Evolutionary conservation across 2,329 filamentous ascomycete genomes (phyloP).

Genomic region (Colletotrichum tamarilloi): DNA sequence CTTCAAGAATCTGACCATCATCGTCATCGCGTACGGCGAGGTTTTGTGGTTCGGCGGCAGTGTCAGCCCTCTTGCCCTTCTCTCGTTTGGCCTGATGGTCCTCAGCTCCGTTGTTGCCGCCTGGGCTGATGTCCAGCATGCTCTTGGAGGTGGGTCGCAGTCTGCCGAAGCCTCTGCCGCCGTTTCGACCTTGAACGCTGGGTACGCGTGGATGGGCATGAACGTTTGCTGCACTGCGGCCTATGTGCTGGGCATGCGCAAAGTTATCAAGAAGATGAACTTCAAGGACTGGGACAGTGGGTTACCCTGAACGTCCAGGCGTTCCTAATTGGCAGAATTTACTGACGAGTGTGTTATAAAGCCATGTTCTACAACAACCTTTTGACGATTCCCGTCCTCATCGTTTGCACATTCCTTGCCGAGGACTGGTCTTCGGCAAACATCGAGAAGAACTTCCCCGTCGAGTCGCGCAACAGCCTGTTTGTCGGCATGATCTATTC

Average conservation of each 20-base stretch:
- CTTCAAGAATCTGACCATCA: constrained; percentile 99
- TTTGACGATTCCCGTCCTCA: constrained; percentile 91
- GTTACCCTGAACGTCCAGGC: constrained; percentile 51
- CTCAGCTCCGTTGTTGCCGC: constrained; percentile 93
- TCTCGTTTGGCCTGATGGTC: constrained; percentile 97
- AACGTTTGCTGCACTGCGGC: constrained; percentile 96
- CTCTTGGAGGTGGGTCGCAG: constrained; percentile 68
- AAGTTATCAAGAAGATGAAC: constrained; percentile 99
- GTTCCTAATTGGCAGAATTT: constrained; percentile 12
- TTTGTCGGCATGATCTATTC: constrained; percentile 93
- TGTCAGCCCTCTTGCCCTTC: constrained; percentile 86
- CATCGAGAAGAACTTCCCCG: constrained; percentile 87
- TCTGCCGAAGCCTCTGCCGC: constrained; percentile 74
- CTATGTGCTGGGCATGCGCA: constrained; percentile 93
- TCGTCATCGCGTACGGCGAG: constrained; percentile 97
- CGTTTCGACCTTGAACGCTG: constrained; percentile 90
- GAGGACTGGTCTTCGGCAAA: constrained; percentile 95
- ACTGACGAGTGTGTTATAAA: constrained; percentile 54
- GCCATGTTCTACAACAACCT: constrained; percentile 99
- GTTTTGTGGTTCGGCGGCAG: constrained; percentile 98
- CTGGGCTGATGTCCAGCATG: constrained; percentile 96
- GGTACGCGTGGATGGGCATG: constrained; percentile 97
- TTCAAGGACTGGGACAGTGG: constrained; percentile 99
- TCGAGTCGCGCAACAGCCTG: constrained; percentile 81
- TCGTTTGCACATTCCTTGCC: constrained; percentile 81